Evolutionary conservation across 208 protist genomes (phyloP), one percentile per base, ranked within the genome.

Genomic region (Trypanosoma mega): DNA sequence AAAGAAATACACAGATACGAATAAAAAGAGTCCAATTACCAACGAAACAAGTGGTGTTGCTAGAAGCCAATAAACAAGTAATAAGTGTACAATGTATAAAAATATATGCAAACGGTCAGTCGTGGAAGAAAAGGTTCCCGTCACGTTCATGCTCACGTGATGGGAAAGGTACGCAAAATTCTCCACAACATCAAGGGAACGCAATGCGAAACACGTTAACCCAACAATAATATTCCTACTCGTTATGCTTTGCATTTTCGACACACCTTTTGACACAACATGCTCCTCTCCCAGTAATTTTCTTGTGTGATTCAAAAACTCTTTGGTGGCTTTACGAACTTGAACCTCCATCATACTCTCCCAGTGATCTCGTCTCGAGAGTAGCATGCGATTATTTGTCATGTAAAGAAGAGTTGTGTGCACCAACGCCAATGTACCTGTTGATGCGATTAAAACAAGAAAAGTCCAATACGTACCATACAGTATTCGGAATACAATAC

Each of bases 21-120:
- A 74, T 7, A 93, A 72, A 68, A 86, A 93, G 30, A 63, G 44
- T 27, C 87, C 82, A 56, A 93, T 87, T 43, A 93, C 65, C 45
- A 85, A 80, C 2, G 81, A 91, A 37, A 89, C 80, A 6, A 93
- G 23, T 2, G 87, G 87, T 7, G 87, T 89, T 46, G 80, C 85
- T 27, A 87, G 53, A n/a, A 89, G 70, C 84, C 87, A 93, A 52
- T 87, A 91, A 46, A 90, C 82, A 33, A 87, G 71, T 23, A 91
- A 53, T 6, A 91, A 45, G 62, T 93, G 81, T 11, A 77, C 7
- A 71, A 87, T 85, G 63, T 93, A 91, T 23, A 80, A 39, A 2
- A 73, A 0, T 16, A 90, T 68, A 55, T 82, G 65, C 6, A 68
- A 9, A 7, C 83, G 82, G 1, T 68, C 78, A 33, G 75, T 70